Evolutionary conservation across 495 filamentous ascomycete genomes (phyloP).

Genomic region (Neurospora sp.): DNA sequence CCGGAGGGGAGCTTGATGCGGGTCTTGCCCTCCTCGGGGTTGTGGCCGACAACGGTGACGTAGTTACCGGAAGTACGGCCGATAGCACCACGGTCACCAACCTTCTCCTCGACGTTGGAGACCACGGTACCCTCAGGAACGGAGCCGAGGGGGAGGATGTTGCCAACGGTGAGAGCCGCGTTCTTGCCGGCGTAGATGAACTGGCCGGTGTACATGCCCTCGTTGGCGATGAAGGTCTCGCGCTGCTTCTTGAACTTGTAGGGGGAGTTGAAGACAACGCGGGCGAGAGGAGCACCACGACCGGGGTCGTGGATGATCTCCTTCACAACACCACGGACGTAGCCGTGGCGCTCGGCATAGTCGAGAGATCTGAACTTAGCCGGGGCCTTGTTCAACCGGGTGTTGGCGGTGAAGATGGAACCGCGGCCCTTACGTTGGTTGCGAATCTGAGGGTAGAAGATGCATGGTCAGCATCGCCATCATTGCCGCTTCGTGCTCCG

Average conservation of each 20-base stretch:
- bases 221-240: constrained; percentile 99
- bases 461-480: constrained; percentile 18
- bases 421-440: constrained; percentile 98
- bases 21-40: constrained; percentile 98
- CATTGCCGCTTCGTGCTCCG: constrained; percentile 1
- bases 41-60: constrained; percentile 97
- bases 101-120: constrained; percentile 98
- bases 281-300: constrained; percentile 94
- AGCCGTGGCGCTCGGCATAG: constrained; percentile 91
- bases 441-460: constrained; percentile 52
- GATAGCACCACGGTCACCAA: constrained; percentile 89
- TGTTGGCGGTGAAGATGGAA: constrained; percentile 85
- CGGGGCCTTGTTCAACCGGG: constrained; percentile 77
- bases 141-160: constrained; percentile 85
- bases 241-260: constrained; percentile 80
- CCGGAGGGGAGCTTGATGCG: constrained; percentile 97
- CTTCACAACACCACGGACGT: constrained; percentile 93
- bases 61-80: constrained; percentile 98
- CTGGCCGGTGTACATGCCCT: constrained; percentile 99
- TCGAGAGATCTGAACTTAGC: constrained; percentile 91
- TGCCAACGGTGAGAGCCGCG: constrained; percentile 88
- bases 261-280: constrained; percentile 89
- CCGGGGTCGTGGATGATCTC: constrained; percentile 99
- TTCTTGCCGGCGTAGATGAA: constrained; percentile 99
- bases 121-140: constrained; percentile 98